phyloP scores from a whole-genome alignment of 257 asterid genomes.

The Solanum bulbocastanum region DNA sequence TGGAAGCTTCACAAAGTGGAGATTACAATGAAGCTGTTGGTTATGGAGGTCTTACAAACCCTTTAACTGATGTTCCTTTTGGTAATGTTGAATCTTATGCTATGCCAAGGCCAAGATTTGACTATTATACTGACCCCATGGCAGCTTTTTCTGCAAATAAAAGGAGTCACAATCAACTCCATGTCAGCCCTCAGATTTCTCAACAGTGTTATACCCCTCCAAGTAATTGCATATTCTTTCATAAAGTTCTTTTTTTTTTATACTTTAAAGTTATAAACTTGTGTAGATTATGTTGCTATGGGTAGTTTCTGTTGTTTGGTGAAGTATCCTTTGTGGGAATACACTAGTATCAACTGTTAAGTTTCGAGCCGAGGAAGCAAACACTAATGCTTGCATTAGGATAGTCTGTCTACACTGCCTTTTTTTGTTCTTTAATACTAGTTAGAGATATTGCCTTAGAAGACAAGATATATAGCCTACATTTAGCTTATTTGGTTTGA shows the following conservation, averaged over 20 bases:
- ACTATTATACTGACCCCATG: slow-evolving; percentile 77
- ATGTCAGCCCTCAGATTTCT: slow-evolving; percentile 28
- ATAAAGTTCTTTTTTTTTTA: too few species aligned
- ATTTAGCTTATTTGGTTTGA: neutral
- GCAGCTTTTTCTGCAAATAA: slow-evolving; percentile 48
- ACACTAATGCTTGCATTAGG: neutral
- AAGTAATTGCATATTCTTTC: slow-evolving; percentile 31
- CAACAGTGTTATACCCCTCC: slow-evolving; percentile 38
- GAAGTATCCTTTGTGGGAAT: neutral
- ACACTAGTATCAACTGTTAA: neutral
- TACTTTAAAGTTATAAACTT: neutral
- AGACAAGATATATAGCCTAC: neutral
- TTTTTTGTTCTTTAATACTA: neutral
- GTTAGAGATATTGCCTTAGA: neutral
- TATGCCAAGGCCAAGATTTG: slow-evolving; percentile 42
- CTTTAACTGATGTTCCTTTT: slow-evolving; percentile 35
- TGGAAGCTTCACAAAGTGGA: slow-evolving; percentile 45
- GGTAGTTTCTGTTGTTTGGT: neutral
- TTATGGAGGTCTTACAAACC: slow-evolving; percentile 55
- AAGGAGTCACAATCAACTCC: neutral
- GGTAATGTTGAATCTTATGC: neutral
- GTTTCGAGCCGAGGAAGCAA: neutral
- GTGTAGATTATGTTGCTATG: neutral
- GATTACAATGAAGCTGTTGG: neutral
- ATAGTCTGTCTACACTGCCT: neutral